Evolutionary conservation across 805 yeast species (phyloP).

Genomic region (Tetrapisispora fleetii): DNA sequence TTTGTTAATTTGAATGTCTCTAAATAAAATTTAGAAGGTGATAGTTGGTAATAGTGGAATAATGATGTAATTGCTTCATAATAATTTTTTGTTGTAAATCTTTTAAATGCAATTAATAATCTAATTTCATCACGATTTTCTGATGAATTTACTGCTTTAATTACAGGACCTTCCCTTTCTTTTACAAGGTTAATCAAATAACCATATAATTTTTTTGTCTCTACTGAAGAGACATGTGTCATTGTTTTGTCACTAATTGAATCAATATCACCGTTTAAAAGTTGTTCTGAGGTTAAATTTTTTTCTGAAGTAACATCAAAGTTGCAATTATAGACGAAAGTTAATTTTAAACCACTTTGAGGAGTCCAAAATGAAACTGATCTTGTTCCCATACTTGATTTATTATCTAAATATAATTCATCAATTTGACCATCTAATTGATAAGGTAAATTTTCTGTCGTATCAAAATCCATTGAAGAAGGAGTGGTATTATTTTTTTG

Average conservation of each 20-base stretch:
- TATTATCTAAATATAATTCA: slow-evolving; percentile 62
- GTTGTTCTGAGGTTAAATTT: slow-evolving; percentile 17
- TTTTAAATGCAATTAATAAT: slow-evolving; percentile 79
- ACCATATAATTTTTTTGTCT: slow-evolving; percentile 70
- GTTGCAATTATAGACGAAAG: slow-evolving; percentile 69
- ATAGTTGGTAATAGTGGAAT: slow-evolving; percentile 79
- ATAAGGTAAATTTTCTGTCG: slow-evolving; percentile 23
- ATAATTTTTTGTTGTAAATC: slow-evolving; percentile 75
- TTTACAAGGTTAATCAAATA: slow-evolving; percentile 61
- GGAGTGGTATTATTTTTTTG: background rate
- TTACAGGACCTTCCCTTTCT: slow-evolving; percentile 81
- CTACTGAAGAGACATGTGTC: slow-evolving; percentile 62
- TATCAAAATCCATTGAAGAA: background rate
- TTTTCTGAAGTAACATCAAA: slow-evolving; percentile 24
- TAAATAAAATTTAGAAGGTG: slow-evolving; percentile 80
- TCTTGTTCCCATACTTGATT: slow-evolving; percentile 57
- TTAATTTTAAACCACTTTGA: slow-evolving; percentile 25
- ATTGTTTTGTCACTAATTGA: slow-evolving; percentile 73
- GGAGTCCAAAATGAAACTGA: slow-evolving; percentile 48
- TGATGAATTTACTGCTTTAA: slow-evolving; percentile 65
- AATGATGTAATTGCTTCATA: slow-evolving; percentile 78
- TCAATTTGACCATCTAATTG: slow-evolving; percentile 71
- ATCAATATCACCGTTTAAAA: slow-evolving; percentile 38
- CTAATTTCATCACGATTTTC: slow-evolving; percentile 78
- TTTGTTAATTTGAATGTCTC: slow-evolving; percentile 56